phyloP scores from a whole-genome alignment of 2,329 filamentous ascomycete species.

The Xylaria sp. region DNA sequence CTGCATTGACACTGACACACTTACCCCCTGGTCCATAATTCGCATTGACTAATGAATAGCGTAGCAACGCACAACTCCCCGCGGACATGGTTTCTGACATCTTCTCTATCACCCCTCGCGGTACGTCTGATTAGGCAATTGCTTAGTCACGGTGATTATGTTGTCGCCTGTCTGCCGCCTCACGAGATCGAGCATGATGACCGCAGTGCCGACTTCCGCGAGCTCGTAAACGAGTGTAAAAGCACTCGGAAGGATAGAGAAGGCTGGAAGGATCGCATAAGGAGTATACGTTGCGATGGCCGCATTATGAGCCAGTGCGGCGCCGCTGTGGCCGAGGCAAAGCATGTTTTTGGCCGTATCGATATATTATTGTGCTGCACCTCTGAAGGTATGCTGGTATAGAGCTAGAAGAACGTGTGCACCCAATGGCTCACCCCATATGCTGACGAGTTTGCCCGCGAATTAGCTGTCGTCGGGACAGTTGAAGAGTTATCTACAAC shows the following conservation, averaged over 20 bases:
- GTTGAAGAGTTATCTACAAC: constrained; percentile 88
- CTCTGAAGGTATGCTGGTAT: constrained; percentile 73
- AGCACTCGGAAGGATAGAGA: constrained; percentile 72
- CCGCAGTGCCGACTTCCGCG: constrained; percentile 81
- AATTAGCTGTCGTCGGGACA: constrained; percentile 82
- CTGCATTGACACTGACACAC: constrained; percentile 2
- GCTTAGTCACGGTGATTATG: constrained; percentile 90
- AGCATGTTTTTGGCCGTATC: constrained; percentile 84
- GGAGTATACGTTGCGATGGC: constrained; percentile 72
- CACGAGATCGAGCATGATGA: constrained; percentile 81
- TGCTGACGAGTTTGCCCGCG: constrained; percentile 33
- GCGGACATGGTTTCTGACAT: constrained; percentile 92
- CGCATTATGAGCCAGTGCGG: constrained; percentile 77
- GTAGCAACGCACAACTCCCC: constrained; percentile 76
- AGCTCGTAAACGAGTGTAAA: constrained; percentile 78
- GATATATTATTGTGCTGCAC: constrained; percentile 93
- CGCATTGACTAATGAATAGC: constrained; percentile 52
- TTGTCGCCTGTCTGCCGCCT: constrained; percentile 84
- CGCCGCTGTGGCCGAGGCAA: constrained; percentile 86
- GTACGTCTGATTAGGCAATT: constrained; percentile 84
- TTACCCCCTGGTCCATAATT: constrained; percentile 37
- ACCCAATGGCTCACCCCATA: constrained; percentile 7
- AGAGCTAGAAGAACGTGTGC: too few relatives aligned
- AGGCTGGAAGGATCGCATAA: constrained; percentile 83
- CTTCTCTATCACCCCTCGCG: constrained; percentile 84